phyloP scores from a whole-genome alignment of 1,284 basidiomycete genomes.

The Heliocybe sulcata region DNA sequence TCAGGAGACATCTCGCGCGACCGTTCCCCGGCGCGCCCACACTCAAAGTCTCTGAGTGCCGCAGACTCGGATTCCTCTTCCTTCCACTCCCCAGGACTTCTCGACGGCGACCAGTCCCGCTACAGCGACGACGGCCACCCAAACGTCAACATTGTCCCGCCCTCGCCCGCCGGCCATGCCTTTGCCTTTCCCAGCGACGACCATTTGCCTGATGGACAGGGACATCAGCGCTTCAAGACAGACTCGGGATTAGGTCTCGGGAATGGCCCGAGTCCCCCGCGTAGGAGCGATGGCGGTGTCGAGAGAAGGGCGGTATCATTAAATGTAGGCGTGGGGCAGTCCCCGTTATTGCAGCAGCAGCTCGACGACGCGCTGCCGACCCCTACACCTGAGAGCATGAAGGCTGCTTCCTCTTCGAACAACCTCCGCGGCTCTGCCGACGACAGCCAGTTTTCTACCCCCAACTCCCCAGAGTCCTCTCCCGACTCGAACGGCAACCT shows the following conservation, averaged over 20 bases:
- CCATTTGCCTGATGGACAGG: conserved; percentile 12
- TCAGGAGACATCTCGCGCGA: conserved; percentile 9
- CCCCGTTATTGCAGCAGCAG: background rate
- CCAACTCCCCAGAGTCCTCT: conserved; percentile 14
- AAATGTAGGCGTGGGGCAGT: background rate
- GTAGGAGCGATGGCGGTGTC: background rate
- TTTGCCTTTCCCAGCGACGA: conserved; percentile 12
- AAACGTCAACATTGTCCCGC: conserved; percentile 50
- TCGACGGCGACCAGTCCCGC: conserved; percentile 6
- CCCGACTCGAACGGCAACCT: conserved; percentile 2
- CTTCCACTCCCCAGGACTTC: conserved; percentile 7
- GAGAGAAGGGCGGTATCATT: background rate
- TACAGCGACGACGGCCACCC: conserved; percentile 27
- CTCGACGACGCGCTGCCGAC: conserved; percentile 4
- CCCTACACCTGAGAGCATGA: conserved; percentile 14
- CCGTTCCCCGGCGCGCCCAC: conserved; percentile 8
- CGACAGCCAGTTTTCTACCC: conserved; percentile 4
- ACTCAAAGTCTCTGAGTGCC: conserved; percentile 4
- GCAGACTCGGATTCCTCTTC: conserved; percentile 3
- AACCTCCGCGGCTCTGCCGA: conserved; percentile 24
- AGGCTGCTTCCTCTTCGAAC: conserved; percentile 24
- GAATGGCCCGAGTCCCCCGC: background rate
- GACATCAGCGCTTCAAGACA: background rate
- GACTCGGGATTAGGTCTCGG: conserved; percentile 19
- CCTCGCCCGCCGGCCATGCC: conserved; percentile 31